Base-by-base conservation (phyloP, 108 stramenopile genomes). In the Pseudonitzschia pungens region DNA sequence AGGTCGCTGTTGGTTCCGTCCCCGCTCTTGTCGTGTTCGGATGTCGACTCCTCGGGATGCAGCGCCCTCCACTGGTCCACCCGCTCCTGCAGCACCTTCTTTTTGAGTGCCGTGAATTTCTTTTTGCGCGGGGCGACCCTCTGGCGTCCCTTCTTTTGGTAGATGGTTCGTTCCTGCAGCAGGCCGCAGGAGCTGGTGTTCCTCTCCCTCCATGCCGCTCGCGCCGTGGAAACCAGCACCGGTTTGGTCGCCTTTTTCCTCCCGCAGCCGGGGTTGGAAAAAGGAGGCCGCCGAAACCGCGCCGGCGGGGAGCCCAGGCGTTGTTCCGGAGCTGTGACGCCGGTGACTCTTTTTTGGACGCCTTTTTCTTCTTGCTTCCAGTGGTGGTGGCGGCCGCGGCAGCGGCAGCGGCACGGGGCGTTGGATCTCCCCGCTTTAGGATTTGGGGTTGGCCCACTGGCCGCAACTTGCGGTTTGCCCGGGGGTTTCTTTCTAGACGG, bases 81-180 rank as follows among this genome's bases (percentile, higher is more conserved):
- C 42, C 93, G 84, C 76, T 94, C 93, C 68, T 89, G 77, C 70
- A 94, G 73, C 0, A 94, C 88, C 53, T 89, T 83, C 59, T 92
- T 92, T 69, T 94, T 94, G 57, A 94, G 63, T 0, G 89, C 79
- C 4, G 87, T 81, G 32, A 94, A 87, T 70, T 89, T 86, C 74
- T 94, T 94, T 64, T 89, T 91, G 11, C 86, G 81, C 42, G 88
- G 84, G 31, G 57, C 53, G 45, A 92, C 53, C 29, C 88, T 81
- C 59, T 92, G 91, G 36, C 82, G 74, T 36, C 91, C 87, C 59
- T 86, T 87, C 51, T 84, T 73, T 36, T 79, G 48, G 56, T 74
- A 79, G 0, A 79, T 44, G 11, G 29, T 79, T 18, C 73, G 28
- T 33, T 70, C 73, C 60, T 79, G 72, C 52, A 79, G 15, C 29